phyloP scores from a whole-genome alignment of 345 rosid genomes.

The Barbarea vulgaris region DNA sequence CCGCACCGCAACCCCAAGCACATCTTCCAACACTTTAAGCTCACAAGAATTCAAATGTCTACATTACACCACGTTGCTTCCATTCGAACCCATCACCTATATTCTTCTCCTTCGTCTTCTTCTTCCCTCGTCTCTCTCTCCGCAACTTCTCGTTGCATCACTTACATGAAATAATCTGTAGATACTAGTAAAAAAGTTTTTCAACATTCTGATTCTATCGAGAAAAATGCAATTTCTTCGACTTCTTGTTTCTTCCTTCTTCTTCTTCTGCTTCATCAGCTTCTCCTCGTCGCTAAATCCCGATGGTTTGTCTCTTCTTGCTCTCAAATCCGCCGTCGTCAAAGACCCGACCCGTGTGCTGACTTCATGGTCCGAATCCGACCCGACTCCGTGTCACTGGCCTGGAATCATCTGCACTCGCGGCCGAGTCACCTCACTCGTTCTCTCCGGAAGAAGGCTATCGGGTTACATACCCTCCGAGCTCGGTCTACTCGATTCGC shows the following conservation, averaged over 20 bases:
- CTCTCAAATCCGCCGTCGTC: constrained; percentile 74
- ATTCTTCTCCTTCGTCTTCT: constrained; percentile 36
- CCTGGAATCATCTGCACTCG: constrained; percentile 60
- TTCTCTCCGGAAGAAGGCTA: constrained; percentile 54
- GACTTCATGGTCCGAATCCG: constrained; percentile 73
- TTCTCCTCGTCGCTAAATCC: constrained; percentile 51
- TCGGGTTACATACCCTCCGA: constrained; percentile 90
- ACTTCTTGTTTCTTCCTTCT: constrained; percentile 24
- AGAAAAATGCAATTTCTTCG: constrained; percentile 21
- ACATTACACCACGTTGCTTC: constrained; percentile 33
- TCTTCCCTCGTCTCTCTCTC: constrained; percentile 17
- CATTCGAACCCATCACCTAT: constrained; percentile 11
- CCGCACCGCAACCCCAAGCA: too few relatives aligned
- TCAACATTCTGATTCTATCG: neutral
- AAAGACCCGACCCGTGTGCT: constrained; percentile 66
- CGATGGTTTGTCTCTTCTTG: constrained; percentile 88
- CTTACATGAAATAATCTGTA: neutral
- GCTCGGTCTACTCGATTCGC: constrained; percentile 73
- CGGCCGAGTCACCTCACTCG: constrained; percentile 64
- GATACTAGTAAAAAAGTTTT: constrained; percentile 4
- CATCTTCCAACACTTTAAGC: constrained; percentile 25
- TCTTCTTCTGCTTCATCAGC: neutral
- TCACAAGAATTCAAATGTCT: constrained; percentile 35
- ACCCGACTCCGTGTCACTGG: constrained; percentile 86
- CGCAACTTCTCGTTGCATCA: constrained; percentile 76